Base-by-base conservation (phyloP, 1,284 basidiomycete species). In the Puccinia hordei region DNA sequence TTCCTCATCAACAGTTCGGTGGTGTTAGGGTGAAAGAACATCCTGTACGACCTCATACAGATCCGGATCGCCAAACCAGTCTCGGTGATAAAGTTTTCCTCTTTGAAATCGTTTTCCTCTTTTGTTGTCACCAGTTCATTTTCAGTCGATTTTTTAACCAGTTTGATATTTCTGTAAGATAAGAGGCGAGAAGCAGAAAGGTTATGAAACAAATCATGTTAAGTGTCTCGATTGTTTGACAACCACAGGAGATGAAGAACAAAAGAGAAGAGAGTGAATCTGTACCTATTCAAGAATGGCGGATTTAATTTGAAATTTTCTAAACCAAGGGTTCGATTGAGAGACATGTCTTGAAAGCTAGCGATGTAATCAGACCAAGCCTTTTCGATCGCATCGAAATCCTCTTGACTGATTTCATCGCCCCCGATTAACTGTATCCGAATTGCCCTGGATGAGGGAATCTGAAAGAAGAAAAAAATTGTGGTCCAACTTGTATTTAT, bases 11-110 rank as follows among this genome's bases (percentile, higher is more conserved):
- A 85, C 27, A 84, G 82, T 82, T 87, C 87, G 77, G 87, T 86
- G 33, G 85, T 86, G 49, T 83, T 83, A 27, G 85, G 83, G 30
- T 84, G 84, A 81, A 86, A 87, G 83, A 87, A 87, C 80, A 87
- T 83, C 53, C 85, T 84, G 83, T 86, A 87, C 19, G 85, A 86
- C n/a, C 85, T 83, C 81, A 87, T 82, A 82, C 87, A 87, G 77
- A 87, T 85, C 76, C 84, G 82, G 55, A 81, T 82, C 41, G 83
- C 83, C 22, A 84, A 75, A 12, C 82, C 84, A 13, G 83, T 82
- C n/a, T 73, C 44, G 74, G 82, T 74, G 49, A 27, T 55, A 57
- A 81, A 46, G 76, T 76, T 49, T 61, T 72, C 69, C 53, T 71
- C 49, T 55, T 72, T 72, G 6, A 72, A 72, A 46, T 69, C 66